phyloP scores from a whole-genome alignment of 345 rosid genomes.

The Geranium rotundifolium region DNA sequence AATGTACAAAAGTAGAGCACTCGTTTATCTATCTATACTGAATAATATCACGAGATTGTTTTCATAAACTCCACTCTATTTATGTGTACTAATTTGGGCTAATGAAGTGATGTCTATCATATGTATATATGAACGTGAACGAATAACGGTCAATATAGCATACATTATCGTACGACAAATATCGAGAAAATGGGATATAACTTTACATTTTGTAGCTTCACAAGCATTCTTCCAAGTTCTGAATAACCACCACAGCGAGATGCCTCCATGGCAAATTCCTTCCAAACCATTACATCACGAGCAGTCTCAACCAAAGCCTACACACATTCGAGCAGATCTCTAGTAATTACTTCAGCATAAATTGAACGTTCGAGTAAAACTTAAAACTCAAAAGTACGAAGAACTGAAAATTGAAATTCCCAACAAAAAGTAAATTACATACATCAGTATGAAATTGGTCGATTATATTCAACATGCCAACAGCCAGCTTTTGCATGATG shows the following conservation, averaged over 20 bases:
- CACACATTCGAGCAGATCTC: slow-evolving; percentile 13
- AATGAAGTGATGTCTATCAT: no score
- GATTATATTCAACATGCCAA: slow-evolving; percentile 76
- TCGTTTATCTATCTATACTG: no score
- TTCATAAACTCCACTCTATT: no score
- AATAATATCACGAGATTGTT: no score
- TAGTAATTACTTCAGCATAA: slow-evolving; percentile 1
- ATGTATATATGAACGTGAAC: no score
- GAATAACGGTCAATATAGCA: no score
- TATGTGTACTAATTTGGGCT: no score
- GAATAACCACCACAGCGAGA: slow-evolving; percentile 65
- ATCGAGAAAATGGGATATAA: slow-evolving; percentile 3
- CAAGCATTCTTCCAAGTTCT: slow-evolving; percentile 82
- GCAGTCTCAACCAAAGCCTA: slow-evolving; percentile 74
- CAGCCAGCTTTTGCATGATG: slow-evolving; percentile 75
- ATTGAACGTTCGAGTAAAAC: neutral
- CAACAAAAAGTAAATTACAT: slow-evolving; percentile 6
- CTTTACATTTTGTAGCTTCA: slow-evolving; percentile 74
- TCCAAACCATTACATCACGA: slow-evolving; percentile 71
- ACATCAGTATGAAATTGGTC: slow-evolving; percentile 85
- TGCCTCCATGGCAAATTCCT: slow-evolving; percentile 86
- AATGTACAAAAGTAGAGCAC: no score
- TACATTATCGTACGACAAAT: neutral
- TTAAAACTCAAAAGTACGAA: slow-evolving; percentile 7
- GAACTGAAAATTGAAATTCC: neutral